Evolutionary conservation across 257 asterid species (phyloP), one percentile per base, ranked within the genome.

Genomic region (Datura wrightii): DNA sequence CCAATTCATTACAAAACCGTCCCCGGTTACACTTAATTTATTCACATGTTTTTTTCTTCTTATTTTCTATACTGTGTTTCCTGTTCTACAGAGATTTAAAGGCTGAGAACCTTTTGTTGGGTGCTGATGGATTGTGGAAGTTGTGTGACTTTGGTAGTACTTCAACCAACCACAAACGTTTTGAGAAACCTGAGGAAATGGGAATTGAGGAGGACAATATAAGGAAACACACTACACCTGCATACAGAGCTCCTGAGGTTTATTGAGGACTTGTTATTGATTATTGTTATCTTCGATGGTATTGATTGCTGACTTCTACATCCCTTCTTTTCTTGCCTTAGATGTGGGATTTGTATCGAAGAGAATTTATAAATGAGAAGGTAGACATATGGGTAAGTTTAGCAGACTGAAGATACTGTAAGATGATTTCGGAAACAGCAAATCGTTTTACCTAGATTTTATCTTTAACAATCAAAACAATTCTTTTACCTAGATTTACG

Each of bases 231-330:
- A 97, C 99, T 18, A 95, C 99, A 63, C 99, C 99, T 85, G 99
- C 98, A 88, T 96, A 96, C 90, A 92, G 99, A 91, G 91, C 98
- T 86, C 99, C 99, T 54, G 99, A 96, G 99, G 99, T 96, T 92
- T 89, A 89, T 85, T 70, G 85, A 83, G 87, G 82, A 80, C 88
- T 90, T 88, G 82, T 88, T 88, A 79, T 62, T 83, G 70, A 88
- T 86, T 85, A 81, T 59, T 88, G 70, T 89, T 87, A 79, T 87
- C 80, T 82, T 84, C 56, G 72, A 67, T 85, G 80, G 60, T 89
- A 80, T 58, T 89, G 87, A 89, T 71, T 87, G 83, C 88, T 93
- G 89, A 91, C 88, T 85, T 66, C 44, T 88, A 71, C 87, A 80
- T 84, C 88, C 85, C 31, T 86, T 84, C 86, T 79, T 87, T 92